Percentiles rank a stretch among this genome's conserved stretches.
phyloP scores from a whole-genome alignment of 495 filamentous ascomycete genomes.

The Astrothelium subdiscretum region DNA sequence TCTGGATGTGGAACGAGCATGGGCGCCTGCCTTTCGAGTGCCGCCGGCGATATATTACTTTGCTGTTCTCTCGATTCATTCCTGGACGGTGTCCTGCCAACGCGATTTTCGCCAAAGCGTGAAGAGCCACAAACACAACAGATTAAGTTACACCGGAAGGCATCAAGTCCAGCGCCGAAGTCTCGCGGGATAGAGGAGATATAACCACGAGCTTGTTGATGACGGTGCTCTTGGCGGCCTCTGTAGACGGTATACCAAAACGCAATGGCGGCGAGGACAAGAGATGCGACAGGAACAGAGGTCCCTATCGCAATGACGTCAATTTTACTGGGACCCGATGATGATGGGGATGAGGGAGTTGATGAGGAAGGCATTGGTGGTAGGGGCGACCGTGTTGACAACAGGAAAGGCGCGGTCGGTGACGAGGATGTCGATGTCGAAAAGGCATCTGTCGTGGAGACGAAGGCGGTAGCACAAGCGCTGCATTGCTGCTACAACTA shows the following conservation, averaged over 20 bases:
- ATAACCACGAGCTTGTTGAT: neutral
- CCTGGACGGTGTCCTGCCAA: neutral
- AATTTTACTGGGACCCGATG: neutral
- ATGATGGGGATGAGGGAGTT: too few species aligned
- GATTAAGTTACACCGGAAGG: neutral
- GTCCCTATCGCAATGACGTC: neutral
- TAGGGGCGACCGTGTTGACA: too few species aligned
- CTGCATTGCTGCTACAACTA: neutral
- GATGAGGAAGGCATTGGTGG: neutral
- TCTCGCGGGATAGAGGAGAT: neutral
- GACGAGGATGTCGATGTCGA: neutral
- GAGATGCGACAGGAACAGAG: neutral
- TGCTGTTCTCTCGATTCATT: neutral
- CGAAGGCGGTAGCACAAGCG: neutral
- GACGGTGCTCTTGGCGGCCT: neutral
- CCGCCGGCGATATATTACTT: neutral
- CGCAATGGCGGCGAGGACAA: neutral
- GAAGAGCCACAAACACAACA: neutral
- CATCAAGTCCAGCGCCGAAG: neutral
- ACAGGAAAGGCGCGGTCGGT: too few species aligned
- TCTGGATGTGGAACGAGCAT: neutral
- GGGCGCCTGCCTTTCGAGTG: too few species aligned
- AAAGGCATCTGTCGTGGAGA: neutral
- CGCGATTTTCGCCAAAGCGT: neutral
- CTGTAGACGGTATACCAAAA: neutral